These are phyloP conservation scores for Phanerodontia chrysosporium DNA, from an alignment of 768 basidiomycete species.

Conservation along the genomic window DNA sequence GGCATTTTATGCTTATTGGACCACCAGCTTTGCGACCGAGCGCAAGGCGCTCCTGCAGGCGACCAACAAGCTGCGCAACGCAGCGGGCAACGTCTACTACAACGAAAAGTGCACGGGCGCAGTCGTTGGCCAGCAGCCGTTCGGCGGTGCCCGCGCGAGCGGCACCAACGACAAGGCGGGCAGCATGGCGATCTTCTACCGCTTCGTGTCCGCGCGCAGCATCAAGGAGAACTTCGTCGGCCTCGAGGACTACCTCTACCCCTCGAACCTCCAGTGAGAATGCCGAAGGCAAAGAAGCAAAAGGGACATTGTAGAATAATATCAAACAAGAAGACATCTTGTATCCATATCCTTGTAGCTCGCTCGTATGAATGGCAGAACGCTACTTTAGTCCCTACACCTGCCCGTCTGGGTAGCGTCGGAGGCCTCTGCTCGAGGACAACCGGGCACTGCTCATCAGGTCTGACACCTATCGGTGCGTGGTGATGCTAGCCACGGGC, in stretches of 20 bases:
- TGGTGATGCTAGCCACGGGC: too few relatives aligned
- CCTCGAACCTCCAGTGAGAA: slow-evolving; percentile 69
- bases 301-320: background rate
- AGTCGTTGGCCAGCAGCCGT: slow-evolving; percentile 97
- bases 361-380: background rate
- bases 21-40: slow-evolving; percentile 71
- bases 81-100: slow-evolving; percentile 96
- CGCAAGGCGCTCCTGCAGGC: slow-evolving; percentile 77
- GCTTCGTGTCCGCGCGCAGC: slow-evolving; percentile 84
- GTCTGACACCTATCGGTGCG: too few relatives aligned
- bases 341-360: background rate
- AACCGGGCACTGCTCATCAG: too few relatives aligned
- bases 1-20: background rate
- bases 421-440: too few relatives aligned
- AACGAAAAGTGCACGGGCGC: slow-evolving; percentile 98
- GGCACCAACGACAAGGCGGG: slow-evolving; percentile 99
- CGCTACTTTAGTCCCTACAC: background rate
- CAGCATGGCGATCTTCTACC: slow-evolving; percentile 69
- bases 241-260: slow-evolving; percentile 77
- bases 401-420: too few relatives aligned
- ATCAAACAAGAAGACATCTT: background rate
- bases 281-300: background rate
- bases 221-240: slow-evolving; percentile 97
- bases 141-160: slow-evolving; percentile 88
- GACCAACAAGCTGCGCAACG: slow-evolving; percentile 79